Conservation (phyloP, 257 asterid genomes). For the Forsythia suspensa region DNA sequence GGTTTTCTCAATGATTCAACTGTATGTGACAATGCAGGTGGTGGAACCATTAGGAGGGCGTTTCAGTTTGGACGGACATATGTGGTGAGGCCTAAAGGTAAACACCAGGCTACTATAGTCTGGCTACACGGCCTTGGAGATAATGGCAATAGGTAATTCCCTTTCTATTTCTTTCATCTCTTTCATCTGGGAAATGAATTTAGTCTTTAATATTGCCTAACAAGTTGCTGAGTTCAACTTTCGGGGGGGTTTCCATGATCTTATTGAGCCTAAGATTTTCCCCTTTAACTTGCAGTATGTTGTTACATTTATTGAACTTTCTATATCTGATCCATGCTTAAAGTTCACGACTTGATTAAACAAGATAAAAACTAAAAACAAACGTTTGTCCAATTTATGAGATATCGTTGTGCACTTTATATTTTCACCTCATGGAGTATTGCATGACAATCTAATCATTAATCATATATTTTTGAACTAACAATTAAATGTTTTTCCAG, state of each 20-base stretch:
- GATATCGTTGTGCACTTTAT: not conserved
- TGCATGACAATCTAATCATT: not conserved
- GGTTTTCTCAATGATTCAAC: conserved; percentile 13
- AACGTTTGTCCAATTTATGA: not conserved
- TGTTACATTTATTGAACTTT: not conserved
- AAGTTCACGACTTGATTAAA: not conserved
- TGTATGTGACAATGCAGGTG: conserved; percentile 32
- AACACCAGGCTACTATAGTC: conserved; percentile 84
- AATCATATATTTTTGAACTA: not conserved
- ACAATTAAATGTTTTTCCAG: not conserved
- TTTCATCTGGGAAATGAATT: not conserved
- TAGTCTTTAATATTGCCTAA: not conserved
- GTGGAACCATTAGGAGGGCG: conserved; percentile 49
- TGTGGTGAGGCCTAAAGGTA: conserved; percentile 82
- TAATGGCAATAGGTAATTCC: conserved; percentile 66
- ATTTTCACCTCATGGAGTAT: not conserved
- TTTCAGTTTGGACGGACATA: conserved; percentile 72
- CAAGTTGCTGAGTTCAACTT: not conserved
- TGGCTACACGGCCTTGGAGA: conserved; percentile 95
- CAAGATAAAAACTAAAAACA: not conserved
- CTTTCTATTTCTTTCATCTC: conserved; percentile 3
- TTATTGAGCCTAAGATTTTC: not conserved
- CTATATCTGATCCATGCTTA: not conserved
- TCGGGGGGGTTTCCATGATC: not conserved
- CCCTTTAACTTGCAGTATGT: not conserved